Base-by-base conservation (phyloP, 192 early-diverging fungal species). In the Backusella parvicylindrica region DNA sequence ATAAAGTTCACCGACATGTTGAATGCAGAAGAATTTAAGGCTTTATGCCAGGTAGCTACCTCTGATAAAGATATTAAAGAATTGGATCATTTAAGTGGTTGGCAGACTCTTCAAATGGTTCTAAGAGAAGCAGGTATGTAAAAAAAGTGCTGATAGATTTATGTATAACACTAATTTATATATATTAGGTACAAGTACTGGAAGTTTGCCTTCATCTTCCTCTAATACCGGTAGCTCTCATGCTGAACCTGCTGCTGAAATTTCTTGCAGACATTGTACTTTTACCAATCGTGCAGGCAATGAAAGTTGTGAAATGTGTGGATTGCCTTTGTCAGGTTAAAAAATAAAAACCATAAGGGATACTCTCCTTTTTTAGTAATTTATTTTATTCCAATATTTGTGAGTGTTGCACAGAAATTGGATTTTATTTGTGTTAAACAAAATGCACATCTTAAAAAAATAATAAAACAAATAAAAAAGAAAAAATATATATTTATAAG, bases 241-340 rank as follows among this genome's bases (percentile, higher is more conserved):
- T 16, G 71, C 81, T 26, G 56, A 56, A 23, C 75, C 72, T 15
- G 70, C 74, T 47, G 77, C 77, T 3, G 75, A 86, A 53, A 89
- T 88, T 84, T 84, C 83, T 49, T 96, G 94, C 78, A 82, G 86
- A 64, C 91, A 94, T 78, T 95, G 95, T 79, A 96, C 95, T 15
- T 94, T 89, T 79, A 70, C 77, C n/a, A 96, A 96, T 81, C 79
- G 84, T 33, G 77, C 74, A 28, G 77, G 83, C 0, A 85, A 83
- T 35, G 86, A 83, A 64, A 90, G 81, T 32, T 96, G 95, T 78
- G 92, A 93, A 77, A 93, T 95, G 85, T 96, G 95, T 78, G 92
- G 91, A 23, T 83, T 95, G 41, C 95, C 94, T 15, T 81, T 84
- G 64, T 36, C 43, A 40, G 68, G 66, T 53, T 75, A 75, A 75